Base-by-base conservation (phyloP, 2,329 filamentous ascomycete genomes). In the Epichloe elymi region DNA sequence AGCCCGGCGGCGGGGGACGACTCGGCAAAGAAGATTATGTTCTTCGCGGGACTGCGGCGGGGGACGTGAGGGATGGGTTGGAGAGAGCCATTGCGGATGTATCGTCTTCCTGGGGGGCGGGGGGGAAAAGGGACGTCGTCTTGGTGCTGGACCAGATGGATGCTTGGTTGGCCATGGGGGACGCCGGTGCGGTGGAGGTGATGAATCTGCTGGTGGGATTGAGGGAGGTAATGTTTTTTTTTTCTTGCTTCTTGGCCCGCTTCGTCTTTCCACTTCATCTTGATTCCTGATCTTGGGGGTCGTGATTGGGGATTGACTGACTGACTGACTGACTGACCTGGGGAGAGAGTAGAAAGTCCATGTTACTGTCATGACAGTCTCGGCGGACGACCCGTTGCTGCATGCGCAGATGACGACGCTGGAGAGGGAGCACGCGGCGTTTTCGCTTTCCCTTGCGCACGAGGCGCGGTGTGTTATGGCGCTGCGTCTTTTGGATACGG, bases 401-500 rank as follows among this genome's bases (percentile, higher is more conserved):
- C 75, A 77, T 33, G 63, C 68, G 23, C 78, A 78, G 56, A 64
- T 70, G 17, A 86, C 85, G 11, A 75, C 77, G 2, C 65, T 94
- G 41, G 87, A 93, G 63, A 77, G 73, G 46, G 77, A 83, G 53
- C 82, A 88, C 59, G 79, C 86, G 1, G 75, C 81, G n/a, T 78
- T 95, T 53, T 68, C 85, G 19, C 72, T 89, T 37, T 78, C 78
- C 5, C 68, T 85, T 55, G 86, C 85, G n/a, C 88, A 96, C 63
- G 76, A 80, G 59, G 87, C 89, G 8, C 70, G 78, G n/a, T 72
- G 78, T 55, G 75, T 91, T 3, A 68, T 95, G 59, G 80, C 86
- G 54, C 70, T 93, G 52, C 74, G 90, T 49, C 75, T 83, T 61
- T 67, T 97, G 54, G 89, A 95, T 61, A 95, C 89, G 0, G 91